Base-by-base conservation (phyloP, 2,329 filamentous ascomycete species). In the Amylocarpus encephaloides region DNA sequence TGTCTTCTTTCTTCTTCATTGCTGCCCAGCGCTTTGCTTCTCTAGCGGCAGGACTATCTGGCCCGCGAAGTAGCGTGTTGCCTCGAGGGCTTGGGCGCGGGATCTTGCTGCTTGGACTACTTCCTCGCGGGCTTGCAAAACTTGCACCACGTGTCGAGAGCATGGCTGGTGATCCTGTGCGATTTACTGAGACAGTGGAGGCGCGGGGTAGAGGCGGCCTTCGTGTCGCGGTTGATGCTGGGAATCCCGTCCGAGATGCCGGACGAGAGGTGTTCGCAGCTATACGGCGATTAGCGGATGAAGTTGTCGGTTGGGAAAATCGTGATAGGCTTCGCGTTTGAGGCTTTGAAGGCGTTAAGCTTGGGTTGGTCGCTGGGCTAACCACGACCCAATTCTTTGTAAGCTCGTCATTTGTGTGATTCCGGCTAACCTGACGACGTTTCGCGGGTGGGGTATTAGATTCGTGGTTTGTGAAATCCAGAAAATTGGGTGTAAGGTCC, bases 11-110 rank as follows among this genome's bases (percentile, higher is more conserved):
- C 19, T 82, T 75, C 57, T 85, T 79, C 63, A 81, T 78, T n/a
- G 83, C 82, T 5, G 88, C 83, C 49, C 91, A 80, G 40, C 79
- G 78, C 63, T 85, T 84, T 6, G 88, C 87, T 62, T 95, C 88
- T 16, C 75, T 68, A 62, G 78, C 70, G 67, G 64, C 30, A 3
- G 65, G 64, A 53, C 64, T 65, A 2, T 61, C 62, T 10, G 52
- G 4, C 6, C 19, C 30, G 12, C 6, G 15, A 10, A 19, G 9
- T 2, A 42, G 15, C 30, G 29, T 13, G 19, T n/a, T 16, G 11
- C 34, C 36, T 18, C 18, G 43, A 3, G 52, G 46, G 43, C 50
- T 59, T 16, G 51, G 44, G 22, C 55, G 50, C 5, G 58, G 59
- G 30, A 59, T 61, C 39, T 48, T 60, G 44, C 55, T 61, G 42